Base-by-base conservation (phyloP, 1,139 yeast species). In the Geotrichum macrosporum region DNA sequence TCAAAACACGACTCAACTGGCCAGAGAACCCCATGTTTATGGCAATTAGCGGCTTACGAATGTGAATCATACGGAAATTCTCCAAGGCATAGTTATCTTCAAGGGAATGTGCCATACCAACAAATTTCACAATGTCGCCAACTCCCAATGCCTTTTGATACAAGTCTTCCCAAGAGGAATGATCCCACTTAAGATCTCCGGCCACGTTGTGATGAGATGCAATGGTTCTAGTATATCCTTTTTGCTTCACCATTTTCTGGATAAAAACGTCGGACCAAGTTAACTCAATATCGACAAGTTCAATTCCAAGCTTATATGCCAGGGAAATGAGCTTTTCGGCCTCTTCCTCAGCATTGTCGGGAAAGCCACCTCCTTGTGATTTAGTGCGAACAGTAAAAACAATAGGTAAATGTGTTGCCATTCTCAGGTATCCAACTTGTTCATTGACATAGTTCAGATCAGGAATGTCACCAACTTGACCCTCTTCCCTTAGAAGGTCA, bases 331-430 rank as follows among this genome's bases (percentile, higher is more conserved):
- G 74, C 20, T 68, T 65, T 51, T 72, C 75, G 48, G 86, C 74
- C 20, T 68, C 62, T 6, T 65, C 73, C 35, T 62, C 60, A 18
- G 75, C 79, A 5, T 68, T 68, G 55, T 80, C 82, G 0, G 84
- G 84, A 69, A 85, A 84, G 37, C 71, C 66, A 34, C 96, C 96
- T 42, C 96, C 96, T 67, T 88, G 96, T 9, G 81, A 71, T 55
- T 69, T 62, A 1, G 95, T 84, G 63, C 95, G 77, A 4, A 87
- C 70, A 2, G 96, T 87, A 68, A 79, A 86, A 50, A 92, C 76
- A 32, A 89, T 80, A 40, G 97, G 96, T 50, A 86, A 68, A 35
- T 71, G 70, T n/a, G 84, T 73, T 35, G 71, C 72, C 57, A 69
- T 76, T 60, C 96, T 78, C 57, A 89, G 69, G 22, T 73, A 61